phyloP scores from a whole-genome alignment of 2,329 filamentous ascomycete species.

The Hypoxylon sp. region DNA sequence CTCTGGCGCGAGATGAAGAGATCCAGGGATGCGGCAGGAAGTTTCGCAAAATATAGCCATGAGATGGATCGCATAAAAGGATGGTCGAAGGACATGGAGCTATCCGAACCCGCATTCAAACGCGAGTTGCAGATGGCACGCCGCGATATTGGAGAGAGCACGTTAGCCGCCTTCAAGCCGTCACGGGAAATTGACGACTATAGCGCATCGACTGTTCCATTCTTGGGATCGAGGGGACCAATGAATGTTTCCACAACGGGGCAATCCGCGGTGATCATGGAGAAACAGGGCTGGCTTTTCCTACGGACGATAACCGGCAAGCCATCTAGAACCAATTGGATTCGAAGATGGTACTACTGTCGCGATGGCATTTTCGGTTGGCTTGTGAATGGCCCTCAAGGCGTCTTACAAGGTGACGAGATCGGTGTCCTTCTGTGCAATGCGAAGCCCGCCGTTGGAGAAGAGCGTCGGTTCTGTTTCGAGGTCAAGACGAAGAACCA shows the following conservation, averaged over 20 bases:
- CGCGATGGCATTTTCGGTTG: slow-evolving; percentile 97
- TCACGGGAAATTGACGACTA: slow-evolving; percentile 96
- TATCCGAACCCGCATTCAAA: slow-evolving; percentile 84
- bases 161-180: slow-evolving; percentile 78
- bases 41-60: slow-evolving; percentile 74
- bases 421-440: slow-evolving; percentile 95
- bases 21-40: slow-evolving; percentile 73
- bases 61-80: slow-evolving; percentile 94
- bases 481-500: slow-evolving; percentile 98
- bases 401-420: slow-evolving; percentile 95
- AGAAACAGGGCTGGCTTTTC: slow-evolving; percentile 97
- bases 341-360: slow-evolving; percentile 94
- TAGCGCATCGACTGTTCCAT: slow-evolving; percentile 88
- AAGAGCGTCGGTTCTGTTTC: slow-evolving; percentile 96
- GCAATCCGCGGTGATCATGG: slow-evolving; percentile 65
- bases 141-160: slow-evolving; percentile 83
- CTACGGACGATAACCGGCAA: slow-evolving; percentile 85
- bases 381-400: slow-evolving; percentile 84
- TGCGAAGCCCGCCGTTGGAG: slow-evolving; percentile 88
- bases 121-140: slow-evolving; percentile 83
- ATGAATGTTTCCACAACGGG: slow-evolving; percentile 70
- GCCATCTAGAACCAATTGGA: slow-evolving; percentile 89
- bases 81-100: slow-evolving; percentile 95
- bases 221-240: slow-evolving; percentile 78
- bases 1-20: slow-evolving; percentile 88